These are phyloP conservation scores for Tulasnella sp. DNA, from an alignment of 768 basidiomycete species.

Conservation along the genomic window DNA sequence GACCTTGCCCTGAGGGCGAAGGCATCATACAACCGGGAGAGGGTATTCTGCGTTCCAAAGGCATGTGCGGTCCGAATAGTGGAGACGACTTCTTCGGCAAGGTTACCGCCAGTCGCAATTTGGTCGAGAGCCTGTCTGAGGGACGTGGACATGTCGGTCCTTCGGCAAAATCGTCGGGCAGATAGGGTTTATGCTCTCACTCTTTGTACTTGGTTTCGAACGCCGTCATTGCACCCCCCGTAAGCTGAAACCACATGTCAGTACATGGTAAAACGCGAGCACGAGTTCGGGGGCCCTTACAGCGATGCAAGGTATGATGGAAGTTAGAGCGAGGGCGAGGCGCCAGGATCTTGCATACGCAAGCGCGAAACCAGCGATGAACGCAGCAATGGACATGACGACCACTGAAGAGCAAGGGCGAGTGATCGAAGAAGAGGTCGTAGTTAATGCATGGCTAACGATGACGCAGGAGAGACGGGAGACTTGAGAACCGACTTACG, in stretches of 20 bases:
- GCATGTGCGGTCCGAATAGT: constrained; percentile 89
- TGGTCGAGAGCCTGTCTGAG: constrained; percentile 62
- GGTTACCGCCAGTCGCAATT: constrained; percentile 70
- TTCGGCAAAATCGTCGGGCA: no score
- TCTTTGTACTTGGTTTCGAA: constrained; percentile 61
- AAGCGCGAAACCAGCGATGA: constrained; percentile 68
- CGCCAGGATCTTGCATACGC: constrained; percentile 65
- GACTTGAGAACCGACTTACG: constrained; percentile 31
- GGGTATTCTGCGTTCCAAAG: constrained; percentile 71
- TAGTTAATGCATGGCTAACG: no score
- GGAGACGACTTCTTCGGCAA: constrained; percentile 92
- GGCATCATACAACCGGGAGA: constrained; percentile 62
- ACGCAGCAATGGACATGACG: constrained; percentile 62
- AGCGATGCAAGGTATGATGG: constrained; percentile 79
- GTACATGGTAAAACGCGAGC: no score
- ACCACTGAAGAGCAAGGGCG: constrained; percentile 39
- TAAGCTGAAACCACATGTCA: constrained; percentile 37
- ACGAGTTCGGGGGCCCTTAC: constrained; percentile 24
- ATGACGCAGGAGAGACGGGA: no score
- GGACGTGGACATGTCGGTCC: not conserved
- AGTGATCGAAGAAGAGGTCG: no score
- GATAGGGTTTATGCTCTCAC: constrained; percentile 41
- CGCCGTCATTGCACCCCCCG: constrained; percentile 69
- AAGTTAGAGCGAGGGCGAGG: constrained; percentile 75
- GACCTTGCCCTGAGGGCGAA: constrained; percentile 53